Conservation (phyloP, 768 basidiomycete species). For the Lentinula aciculospora region DNA sequence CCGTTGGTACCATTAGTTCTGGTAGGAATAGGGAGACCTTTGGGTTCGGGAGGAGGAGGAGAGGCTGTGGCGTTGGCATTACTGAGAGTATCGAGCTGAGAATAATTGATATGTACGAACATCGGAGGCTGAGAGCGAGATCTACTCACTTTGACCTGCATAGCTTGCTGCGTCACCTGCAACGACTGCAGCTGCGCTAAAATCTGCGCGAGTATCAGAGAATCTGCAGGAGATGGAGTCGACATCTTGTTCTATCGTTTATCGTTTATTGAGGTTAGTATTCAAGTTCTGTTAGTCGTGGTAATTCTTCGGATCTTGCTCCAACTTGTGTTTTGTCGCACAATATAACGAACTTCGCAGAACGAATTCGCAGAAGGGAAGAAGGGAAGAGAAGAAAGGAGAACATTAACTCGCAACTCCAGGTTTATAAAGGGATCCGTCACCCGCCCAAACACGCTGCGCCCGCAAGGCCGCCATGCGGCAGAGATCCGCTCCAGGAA, state of each 20-base stretch:
- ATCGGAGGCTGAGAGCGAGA: not conserved
- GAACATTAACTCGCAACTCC: not conserved
- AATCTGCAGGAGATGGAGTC: too few relatives aligned
- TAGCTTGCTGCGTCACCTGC: conserved; percentile 67
- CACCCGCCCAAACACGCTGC: not conserved
- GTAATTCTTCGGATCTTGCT: too few relatives aligned
- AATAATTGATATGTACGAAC: not conserved
- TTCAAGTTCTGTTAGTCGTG: too few relatives aligned
- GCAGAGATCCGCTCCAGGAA: too few relatives aligned
- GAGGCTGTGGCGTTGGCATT: conserved; percentile 6
- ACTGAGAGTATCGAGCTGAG: conserved; percentile 52
- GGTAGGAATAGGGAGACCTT: conserved; percentile 9
- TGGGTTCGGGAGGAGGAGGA: not conserved
- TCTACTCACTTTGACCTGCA: conserved; percentile 69
- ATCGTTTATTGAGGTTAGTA: too few relatives aligned
- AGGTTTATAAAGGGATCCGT: not conserved
- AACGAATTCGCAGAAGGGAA: not conserved
- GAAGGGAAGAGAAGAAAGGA: not conserved
- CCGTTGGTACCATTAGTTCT: conserved; percentile 25
- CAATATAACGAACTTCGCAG: too few relatives aligned
- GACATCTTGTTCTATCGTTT: too few relatives aligned
- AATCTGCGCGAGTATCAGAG: conserved; percentile 57
- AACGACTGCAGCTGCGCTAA: conserved; percentile 64
- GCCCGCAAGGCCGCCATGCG: not conserved
- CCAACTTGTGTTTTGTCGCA: too few relatives aligned